These are phyloP conservation scores for Amanita brunnescens DNA, from an alignment of 768 basidiomycete species.

Conservation along the genomic window DNA sequence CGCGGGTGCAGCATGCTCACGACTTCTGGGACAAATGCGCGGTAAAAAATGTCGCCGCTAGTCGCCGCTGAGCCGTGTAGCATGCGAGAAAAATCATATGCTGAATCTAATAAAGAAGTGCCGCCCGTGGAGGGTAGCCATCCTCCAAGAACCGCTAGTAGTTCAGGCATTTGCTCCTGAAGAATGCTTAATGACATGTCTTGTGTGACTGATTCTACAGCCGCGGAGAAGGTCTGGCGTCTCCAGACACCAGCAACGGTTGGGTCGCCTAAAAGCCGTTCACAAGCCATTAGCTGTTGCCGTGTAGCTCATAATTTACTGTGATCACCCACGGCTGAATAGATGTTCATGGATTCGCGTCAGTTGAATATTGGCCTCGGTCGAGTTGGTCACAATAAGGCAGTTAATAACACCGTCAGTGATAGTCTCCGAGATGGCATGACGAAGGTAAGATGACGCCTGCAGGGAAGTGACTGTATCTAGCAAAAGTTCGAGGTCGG, in stretches of 20 bases:
- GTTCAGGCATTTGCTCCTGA: constrained; percentile 59
- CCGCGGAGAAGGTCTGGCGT: constrained; percentile 82
- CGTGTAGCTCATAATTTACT: neutral
- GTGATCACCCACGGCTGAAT: constrained; percentile 58
- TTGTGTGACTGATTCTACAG: constrained; percentile 67
- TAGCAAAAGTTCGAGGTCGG: constrained; percentile 28
- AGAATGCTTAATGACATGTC: constrained; percentile 64
- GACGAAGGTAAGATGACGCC: constrained; percentile 71
- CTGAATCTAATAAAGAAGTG: constrained; percentile 57
- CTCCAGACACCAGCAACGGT: constrained; percentile 89
- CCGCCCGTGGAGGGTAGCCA: constrained; percentile 37
- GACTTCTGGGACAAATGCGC: constrained; percentile 80
- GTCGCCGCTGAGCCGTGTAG: constrained; percentile 60
- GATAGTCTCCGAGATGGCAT: constrained; percentile 70
- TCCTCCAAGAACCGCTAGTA: constrained; percentile 44
- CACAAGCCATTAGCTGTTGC: neutral
- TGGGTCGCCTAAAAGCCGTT: constrained; percentile 54
- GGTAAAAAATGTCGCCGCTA: constrained; percentile 71
- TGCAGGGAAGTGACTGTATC: constrained; percentile 54
- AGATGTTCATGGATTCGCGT: constrained; percentile 85
- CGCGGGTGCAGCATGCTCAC: constrained; percentile 64
- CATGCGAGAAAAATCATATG: constrained; percentile 79
- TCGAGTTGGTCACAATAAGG: constrained; percentile 78
- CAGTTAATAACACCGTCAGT: constrained; percentile 79
- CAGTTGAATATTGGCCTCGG: constrained; percentile 76